Evolutionary conservation across 345 rosid genomes (phyloP).

Genomic region (Dipteronia dyeriana): DNA sequence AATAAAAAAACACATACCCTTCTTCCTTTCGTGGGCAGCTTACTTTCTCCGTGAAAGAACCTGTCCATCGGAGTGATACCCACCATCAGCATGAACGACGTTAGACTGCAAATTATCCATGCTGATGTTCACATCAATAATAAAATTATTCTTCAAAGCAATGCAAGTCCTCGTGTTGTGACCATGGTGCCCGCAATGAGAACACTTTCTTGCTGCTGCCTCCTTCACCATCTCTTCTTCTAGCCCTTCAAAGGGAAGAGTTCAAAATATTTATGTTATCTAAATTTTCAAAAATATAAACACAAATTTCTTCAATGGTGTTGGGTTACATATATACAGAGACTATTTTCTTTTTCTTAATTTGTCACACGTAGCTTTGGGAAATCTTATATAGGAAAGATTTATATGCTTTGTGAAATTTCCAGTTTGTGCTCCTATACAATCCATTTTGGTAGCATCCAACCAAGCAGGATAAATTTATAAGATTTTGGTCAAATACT

Average conservation of each 20-base stretch:
- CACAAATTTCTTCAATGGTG: background rate
- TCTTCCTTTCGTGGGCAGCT: conserved; percentile 29
- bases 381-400: no score
- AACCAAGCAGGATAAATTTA: background rate
- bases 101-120: conserved; percentile 38
- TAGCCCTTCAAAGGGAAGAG: conserved; percentile 15
- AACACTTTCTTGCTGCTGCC: conserved; percentile 40
- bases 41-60: conserved; percentile 30
- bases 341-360: background rate
- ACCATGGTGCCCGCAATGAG: conserved; percentile 47
- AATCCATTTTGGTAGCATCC: no score
- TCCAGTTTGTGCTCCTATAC: no score
- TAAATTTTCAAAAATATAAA: background rate
- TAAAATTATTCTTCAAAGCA: no score
- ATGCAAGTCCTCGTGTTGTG: conserved; percentile 54
- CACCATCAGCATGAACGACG: conserved; percentile 29
- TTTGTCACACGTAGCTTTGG: background rate
- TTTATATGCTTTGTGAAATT: no score
- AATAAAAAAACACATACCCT: conserved; percentile 12
- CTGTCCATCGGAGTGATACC: conserved; percentile 59
- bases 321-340: no score
- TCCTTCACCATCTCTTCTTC: conserved; percentile 33
- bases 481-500: background rate
- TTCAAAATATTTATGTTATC: no score
- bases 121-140: conserved; percentile 22